These are phyloP conservation scores for Trametes pubescens DNA, from an alignment of 1,284 basidiomycete genomes.

Conservation along the genomic window DNA sequence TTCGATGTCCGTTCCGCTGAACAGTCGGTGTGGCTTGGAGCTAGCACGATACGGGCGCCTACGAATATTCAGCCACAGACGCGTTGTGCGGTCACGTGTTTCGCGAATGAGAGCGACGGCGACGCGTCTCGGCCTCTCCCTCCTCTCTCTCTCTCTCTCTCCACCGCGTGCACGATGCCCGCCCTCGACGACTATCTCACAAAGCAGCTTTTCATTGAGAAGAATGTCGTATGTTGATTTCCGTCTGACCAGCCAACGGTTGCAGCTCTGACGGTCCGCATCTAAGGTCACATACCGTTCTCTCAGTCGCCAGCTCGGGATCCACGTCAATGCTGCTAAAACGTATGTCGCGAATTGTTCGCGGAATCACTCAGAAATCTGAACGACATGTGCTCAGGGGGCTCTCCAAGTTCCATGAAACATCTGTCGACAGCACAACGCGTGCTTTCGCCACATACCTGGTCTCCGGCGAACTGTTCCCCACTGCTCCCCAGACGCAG, in stretches of 20 bases:
- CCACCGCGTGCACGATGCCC: constrained; percentile 48
- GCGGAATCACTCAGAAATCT: background rate
- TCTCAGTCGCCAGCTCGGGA: constrained; percentile 68
- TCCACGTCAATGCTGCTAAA: constrained; percentile 79
- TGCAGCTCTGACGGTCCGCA: background rate
- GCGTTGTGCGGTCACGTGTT: constrained; percentile 30
- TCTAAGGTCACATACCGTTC: constrained; percentile 76
- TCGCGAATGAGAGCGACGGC: constrained; percentile 14
- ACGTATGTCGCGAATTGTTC: constrained; percentile 58
- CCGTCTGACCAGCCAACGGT: background rate
- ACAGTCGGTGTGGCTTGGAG: background rate
- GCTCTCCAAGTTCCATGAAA: constrained; percentile 62
- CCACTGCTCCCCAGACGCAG: constrained; percentile 18
- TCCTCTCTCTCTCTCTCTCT: background rate
- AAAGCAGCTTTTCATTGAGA: constrained; percentile 68
- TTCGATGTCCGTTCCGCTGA: too few species aligned
- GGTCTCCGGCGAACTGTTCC: constrained; percentile 59
- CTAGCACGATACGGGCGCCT: background rate
- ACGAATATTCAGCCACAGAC: constrained; percentile 27
- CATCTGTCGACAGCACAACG: constrained; percentile 49
- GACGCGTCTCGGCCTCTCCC: constrained; percentile 17
- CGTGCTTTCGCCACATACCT: constrained; percentile 70
- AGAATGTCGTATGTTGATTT: constrained; percentile 60
- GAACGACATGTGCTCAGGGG: constrained; percentile 51
- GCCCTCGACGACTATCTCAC: constrained; percentile 63